phyloP scores from a whole-genome alignment of 2,329 filamentous ascomycete genomes.

The Huntiella savannae region DNA sequence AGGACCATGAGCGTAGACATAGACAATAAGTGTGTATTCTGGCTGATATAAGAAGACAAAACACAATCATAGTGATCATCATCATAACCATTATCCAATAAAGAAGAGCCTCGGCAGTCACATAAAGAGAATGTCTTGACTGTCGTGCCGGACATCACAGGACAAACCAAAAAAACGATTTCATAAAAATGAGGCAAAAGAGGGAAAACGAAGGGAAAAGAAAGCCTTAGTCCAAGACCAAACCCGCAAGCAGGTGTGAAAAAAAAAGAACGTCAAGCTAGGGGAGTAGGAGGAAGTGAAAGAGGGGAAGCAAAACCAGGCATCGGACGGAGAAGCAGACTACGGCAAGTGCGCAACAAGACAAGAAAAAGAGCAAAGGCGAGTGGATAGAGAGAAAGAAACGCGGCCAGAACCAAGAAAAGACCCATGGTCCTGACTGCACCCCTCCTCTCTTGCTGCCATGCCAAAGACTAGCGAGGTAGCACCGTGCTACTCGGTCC shows the following conservation, averaged over 20 bases:
- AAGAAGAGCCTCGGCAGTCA: background rate
- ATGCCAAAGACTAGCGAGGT: too few species aligned
- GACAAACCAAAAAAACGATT: background rate
- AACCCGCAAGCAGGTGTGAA: background rate
- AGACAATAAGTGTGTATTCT: slow-evolving; percentile 3
- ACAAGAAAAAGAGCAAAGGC: slow-evolving; percentile 1
- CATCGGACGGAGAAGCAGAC: background rate
- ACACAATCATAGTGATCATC: slow-evolving; percentile 4
- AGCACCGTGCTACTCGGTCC: too few species aligned
- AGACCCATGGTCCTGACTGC: background rate
- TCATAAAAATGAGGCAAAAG: background rate
- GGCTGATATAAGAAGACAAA: slow-evolving; percentile 2
- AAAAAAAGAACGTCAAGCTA: background rate
- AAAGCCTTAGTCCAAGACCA: background rate
- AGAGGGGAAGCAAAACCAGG: background rate
- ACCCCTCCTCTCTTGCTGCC: background rate
- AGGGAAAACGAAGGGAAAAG: background rate
- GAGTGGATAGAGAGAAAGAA: background rate
- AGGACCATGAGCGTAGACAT: background rate
- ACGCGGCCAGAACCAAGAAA: background rate
- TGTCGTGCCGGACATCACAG: background rate
- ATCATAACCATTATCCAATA: background rate
- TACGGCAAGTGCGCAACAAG: background rate
- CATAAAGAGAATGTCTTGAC: background rate
- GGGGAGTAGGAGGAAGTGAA: background rate